These are phyloP conservation scores for Kazachstania kunashirensis DNA, from an alignment of 805 yeast genomes.

Conservation along the genomic window DNA sequence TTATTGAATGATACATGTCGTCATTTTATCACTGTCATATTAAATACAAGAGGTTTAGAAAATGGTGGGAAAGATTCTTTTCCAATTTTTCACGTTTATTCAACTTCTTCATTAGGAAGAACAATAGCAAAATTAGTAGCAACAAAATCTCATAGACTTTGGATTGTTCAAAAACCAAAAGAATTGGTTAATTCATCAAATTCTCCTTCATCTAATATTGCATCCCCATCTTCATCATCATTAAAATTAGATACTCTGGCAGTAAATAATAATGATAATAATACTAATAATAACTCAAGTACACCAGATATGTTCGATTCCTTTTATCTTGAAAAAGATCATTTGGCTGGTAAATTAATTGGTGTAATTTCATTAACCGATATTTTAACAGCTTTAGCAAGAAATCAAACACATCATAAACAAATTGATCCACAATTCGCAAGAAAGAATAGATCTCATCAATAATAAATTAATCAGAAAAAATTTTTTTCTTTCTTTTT, in stretches of 20 bases:
- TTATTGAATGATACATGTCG: constrained; percentile 70
- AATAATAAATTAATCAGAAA: no score
- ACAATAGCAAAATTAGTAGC: constrained; percentile 95
- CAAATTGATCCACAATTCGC: constrained; percentile 79
- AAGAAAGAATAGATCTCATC: constrained; percentile 73
- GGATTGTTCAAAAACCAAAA: constrained; percentile 56
- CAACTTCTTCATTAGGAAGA: constrained; percentile 66
- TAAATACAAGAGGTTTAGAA: constrained; percentile 78
- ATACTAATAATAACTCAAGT: neutral
- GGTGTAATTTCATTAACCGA: constrained; percentile 92
- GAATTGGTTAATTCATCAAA: neutral
- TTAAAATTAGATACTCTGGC: constrained; percentile 1
- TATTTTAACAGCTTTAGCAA: constrained; percentile 72
- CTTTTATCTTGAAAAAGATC: constrained; percentile 34
- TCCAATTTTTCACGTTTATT: constrained; percentile 89
- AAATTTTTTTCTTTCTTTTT: no score
- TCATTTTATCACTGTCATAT: constrained; percentile 78
- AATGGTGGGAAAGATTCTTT: constrained; percentile 81
- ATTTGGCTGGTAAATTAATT: constrained; percentile 57
- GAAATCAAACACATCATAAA: constrained; percentile 46
- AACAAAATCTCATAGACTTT: constrained; percentile 79
- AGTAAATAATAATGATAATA: neutral
- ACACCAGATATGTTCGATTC: constrained; percentile 2
- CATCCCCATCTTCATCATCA: constrained; percentile 1
- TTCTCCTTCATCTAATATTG: neutral